Conservation (phyloP, 805 yeast genomes). For the Wickerhamomyces bisporus region DNA sequence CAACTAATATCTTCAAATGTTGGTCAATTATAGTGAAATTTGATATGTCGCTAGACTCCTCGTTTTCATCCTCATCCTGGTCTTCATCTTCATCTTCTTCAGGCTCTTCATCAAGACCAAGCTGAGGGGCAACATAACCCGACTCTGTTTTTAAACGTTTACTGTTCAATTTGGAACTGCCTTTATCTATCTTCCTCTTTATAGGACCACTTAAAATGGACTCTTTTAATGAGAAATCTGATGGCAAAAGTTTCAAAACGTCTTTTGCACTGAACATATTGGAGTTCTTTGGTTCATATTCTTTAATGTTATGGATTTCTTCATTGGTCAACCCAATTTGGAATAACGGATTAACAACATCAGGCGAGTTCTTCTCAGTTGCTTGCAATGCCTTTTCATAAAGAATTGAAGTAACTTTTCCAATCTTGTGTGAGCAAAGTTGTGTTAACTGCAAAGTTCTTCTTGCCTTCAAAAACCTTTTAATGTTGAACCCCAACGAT, state of each 20-base stretch:
- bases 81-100: slow-evolving; percentile 22
- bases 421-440: slow-evolving; percentile 63
- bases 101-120: slow-evolving; percentile 11
- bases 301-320: slow-evolving; percentile 26
- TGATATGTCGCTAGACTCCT: slow-evolving; percentile 25
- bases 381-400: slow-evolving; percentile 52
- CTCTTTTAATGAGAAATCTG: slow-evolving; percentile 37
- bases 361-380: slow-evolving; percentile 54
- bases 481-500: slow-evolving; percentile 56
- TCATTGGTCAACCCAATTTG: slow-evolving; percentile 49
- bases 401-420: slow-evolving; percentile 59
- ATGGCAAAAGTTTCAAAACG: slow-evolving; percentile 34
- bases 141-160: slow-evolving; percentile 41
- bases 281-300: slow-evolving; percentile 27
- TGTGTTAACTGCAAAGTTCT: slow-evolving; percentile 60
- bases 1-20: slow-evolving; percentile 66
- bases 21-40: slow-evolving; percentile 38
- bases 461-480: slow-evolving; percentile 60
- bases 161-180: slow-evolving; percentile 10
- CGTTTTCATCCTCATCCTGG: slow-evolving; percentile 23
- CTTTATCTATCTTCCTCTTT: slow-evolving; percentile 30
- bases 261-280: slow-evolving; percentile 39
- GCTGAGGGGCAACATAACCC: slow-evolving; percentile 25
- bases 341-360: slow-evolving; percentile 32
- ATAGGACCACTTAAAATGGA: slow-evolving; percentile 37